Percentiles rank a stretch among this genome's conserved stretches.
Conservation (phyloP, 164 flowering plant species). For the Chimonanthus praecox region DNA sequence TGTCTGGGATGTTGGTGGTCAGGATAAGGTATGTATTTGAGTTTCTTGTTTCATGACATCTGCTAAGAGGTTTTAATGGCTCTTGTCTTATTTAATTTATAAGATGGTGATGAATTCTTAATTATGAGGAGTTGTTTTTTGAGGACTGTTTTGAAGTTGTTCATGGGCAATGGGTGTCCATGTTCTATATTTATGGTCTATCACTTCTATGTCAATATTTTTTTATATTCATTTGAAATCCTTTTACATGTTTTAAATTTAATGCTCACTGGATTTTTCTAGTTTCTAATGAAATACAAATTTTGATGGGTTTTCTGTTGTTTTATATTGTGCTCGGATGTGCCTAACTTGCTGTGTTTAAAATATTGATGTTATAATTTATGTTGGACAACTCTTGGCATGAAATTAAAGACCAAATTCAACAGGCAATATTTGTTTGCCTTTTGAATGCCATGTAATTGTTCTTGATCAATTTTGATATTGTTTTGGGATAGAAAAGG, state of each 20-base stretch:
- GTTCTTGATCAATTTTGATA: neutral
- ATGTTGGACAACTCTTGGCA: neutral
- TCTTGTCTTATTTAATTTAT: no score
- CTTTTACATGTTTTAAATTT: no score
- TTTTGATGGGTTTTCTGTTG: neutral
- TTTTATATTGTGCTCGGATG: neutral
- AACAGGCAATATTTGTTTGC: neutral
- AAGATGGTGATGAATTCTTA: no score
- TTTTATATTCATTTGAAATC: no score
- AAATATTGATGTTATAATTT: no score
- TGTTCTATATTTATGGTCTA: no score
- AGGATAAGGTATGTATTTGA: constrained; percentile 69
- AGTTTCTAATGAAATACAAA: neutral
- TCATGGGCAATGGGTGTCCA: no score
- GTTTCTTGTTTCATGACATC: neutral
- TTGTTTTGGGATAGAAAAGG: neutral
- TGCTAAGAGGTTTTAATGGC: no score
- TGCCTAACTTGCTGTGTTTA: neutral
- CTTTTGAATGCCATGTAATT: neutral
- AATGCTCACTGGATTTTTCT: neutral
- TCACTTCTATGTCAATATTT: no score
- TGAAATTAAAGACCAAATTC: neutral
- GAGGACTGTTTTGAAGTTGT: no score
- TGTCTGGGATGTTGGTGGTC: constrained; percentile 99
- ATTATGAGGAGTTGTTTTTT: no score